A percentile compares a stretch with the other conserved stretches of the same genome.
phyloP scores from a whole-genome alignment of 305 asterid species.

The Solanum hybrid region DNA sequence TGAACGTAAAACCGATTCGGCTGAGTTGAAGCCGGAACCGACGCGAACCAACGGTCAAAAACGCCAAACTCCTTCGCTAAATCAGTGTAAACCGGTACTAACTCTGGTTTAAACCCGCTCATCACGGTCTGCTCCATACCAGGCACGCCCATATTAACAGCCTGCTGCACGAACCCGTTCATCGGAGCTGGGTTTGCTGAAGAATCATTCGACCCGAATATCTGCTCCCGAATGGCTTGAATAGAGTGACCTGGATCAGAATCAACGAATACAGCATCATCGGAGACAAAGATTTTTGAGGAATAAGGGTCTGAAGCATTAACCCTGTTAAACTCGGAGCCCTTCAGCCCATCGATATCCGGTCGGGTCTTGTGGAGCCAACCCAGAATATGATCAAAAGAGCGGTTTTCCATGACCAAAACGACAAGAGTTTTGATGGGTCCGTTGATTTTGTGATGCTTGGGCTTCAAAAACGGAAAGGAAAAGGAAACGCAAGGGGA shows the following conservation, averaged over 20 bases:
- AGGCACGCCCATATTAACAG: constrained; percentile 59
- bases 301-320: constrained; percentile 71
- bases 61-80: constrained; percentile 77
- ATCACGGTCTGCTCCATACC: constrained; percentile 60
- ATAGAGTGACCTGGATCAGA: constrained; percentile 98
- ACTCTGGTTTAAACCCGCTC: constrained; percentile 85
- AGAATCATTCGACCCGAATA: constrained; percentile 62
- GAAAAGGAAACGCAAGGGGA: constrained; percentile 32
- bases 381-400: constrained; percentile 85
- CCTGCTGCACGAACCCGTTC: constrained; percentile 97
- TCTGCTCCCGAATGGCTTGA: constrained; percentile 88
- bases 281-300: constrained; percentile 34
- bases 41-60: constrained; percentile 90
- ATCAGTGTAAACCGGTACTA: constrained; percentile 61
- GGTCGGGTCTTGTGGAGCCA: constrained; percentile 76
- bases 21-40: constrained; percentile 95
- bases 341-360: constrained; percentile 72
- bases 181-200: constrained; percentile 78
- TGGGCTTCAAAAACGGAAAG: constrained; percentile 39
- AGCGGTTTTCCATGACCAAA: constrained; percentile 89
- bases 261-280: constrained; percentile 54
- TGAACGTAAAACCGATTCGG: constrained; percentile 94
- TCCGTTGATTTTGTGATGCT: constrained; percentile 44
- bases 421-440: constrained; percentile 90
- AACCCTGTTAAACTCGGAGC: constrained; percentile 60